A percentile compares a stretch with the other conserved stretches of the same genome.
Conservation (phyloP, 2,329 filamentous ascomycete genomes). For the Fusarium metavorans region DNA sequence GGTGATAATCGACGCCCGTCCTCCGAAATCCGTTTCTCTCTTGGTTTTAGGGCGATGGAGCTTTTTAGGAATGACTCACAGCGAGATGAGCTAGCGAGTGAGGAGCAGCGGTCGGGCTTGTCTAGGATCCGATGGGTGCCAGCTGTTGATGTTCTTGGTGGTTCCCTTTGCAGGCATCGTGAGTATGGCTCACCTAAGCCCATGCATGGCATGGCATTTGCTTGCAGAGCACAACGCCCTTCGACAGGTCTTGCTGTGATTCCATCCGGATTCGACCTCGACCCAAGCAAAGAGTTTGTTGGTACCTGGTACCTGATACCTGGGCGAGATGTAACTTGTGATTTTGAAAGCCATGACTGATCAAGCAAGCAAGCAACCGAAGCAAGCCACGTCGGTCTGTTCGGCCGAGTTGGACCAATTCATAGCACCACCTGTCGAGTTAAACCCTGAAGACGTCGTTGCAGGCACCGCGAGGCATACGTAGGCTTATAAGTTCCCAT, state of each 20-base stretch:
- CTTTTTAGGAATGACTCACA: constrained; percentile 33
- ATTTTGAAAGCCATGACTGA: background rate
- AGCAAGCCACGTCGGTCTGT: background rate
- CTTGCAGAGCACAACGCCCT: background rate
- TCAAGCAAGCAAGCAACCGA: background rate
- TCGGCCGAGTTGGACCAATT: background rate
- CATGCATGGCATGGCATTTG: background rate
- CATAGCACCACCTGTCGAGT: background rate
- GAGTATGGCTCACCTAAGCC: constrained; percentile 4
- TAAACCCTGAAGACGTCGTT: constrained; percentile 1
- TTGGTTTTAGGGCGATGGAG: background rate
- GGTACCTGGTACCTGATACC: background rate
- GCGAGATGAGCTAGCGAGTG: background rate
- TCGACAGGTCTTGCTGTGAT: background rate
- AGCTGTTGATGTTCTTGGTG: background rate
- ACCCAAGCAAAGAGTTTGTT: background rate
- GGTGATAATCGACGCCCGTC: constrained; percentile 30
- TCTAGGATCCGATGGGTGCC: background rate
- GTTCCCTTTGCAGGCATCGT: background rate
- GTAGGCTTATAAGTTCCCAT: constrained; percentile 7
- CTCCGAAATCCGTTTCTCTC: constrained; percentile 37
- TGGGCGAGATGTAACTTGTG: background rate
- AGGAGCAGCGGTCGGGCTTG: background rate
- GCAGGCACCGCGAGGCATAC: constrained; percentile 10
- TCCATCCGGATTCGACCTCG: background rate